Percentiles rank a stretch among this genome's conserved stretches.
Evolutionary conservation across 2,329 filamentous ascomycete genomes (phyloP).

Genomic region (Graphiopsis chlorocephala): DNA sequence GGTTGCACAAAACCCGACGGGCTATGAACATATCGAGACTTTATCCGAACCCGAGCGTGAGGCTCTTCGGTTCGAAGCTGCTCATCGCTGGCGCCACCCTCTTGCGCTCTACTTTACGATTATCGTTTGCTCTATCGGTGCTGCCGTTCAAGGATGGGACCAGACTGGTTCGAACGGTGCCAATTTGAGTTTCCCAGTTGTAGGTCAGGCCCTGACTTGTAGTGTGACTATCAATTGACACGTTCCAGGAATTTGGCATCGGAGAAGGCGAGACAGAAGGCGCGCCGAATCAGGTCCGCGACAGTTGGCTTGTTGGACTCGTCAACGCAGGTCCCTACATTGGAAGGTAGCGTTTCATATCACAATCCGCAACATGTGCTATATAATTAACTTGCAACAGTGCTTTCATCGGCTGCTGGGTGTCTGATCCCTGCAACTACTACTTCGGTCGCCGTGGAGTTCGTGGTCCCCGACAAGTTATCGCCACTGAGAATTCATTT

Average conservation of each 20-base stretch:
- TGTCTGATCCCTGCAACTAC: constrained; percentile 48
- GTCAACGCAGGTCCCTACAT: constrained; percentile 61
- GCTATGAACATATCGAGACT: constrained; percentile 44
- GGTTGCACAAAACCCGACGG: constrained; percentile 48
- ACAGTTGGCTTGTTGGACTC: constrained; percentile 63
- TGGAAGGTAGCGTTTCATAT: constrained; percentile 29
- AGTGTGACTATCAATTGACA: not conserved
- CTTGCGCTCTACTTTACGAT: constrained; percentile 50
- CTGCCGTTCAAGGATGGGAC: constrained; percentile 54
- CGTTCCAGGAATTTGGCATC: constrained; percentile 30
- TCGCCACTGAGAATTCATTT: no score
- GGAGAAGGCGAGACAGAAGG: constrained; percentile 21
- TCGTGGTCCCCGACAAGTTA: not conserved
- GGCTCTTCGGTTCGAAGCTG: constrained; percentile 45
- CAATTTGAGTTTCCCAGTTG: constrained; percentile 49
- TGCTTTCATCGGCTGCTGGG: constrained; percentile 23
- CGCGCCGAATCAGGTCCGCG: constrained; percentile 39
- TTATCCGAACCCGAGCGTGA: constrained; percentile 43
- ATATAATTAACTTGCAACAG: constrained; percentile 18
- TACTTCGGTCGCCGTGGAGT: constrained; percentile 34
- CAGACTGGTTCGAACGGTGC: constrained; percentile 54
- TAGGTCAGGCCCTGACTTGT: not conserved
- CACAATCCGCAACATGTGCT: constrained; percentile 18
- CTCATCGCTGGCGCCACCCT: constrained; percentile 52
- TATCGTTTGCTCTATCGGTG: constrained; percentile 51